Evolutionary conservation across 345 rosid species (phyloP).

Genomic region (Raphanus raphanistrum): DNA sequence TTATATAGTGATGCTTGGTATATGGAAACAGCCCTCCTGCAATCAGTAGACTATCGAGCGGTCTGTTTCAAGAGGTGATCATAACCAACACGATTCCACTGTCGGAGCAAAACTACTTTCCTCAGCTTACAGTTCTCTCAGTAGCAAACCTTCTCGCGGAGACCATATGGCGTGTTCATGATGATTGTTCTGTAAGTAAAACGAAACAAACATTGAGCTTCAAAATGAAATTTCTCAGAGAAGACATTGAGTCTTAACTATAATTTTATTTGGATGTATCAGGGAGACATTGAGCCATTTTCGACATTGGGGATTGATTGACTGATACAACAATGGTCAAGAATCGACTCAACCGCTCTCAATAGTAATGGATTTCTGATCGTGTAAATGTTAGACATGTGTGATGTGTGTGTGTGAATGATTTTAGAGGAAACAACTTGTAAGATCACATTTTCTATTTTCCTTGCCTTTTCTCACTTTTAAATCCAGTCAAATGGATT

Average conservation of each 20-base stretch:
- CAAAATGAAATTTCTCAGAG: not conserved
- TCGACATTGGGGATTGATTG: conserved; percentile 76
- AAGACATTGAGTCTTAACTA: conserved; percentile 22
- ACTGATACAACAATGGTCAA: conserved; percentile 29
- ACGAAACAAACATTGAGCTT: conserved; percentile 26
- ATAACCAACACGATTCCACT: conserved; percentile 93
- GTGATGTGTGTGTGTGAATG: not conserved
- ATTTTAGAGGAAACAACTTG: not conserved
- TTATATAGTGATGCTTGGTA: conserved; percentile 6
- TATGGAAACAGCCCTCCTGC: conserved; percentile 79
- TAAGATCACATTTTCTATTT: not conserved
- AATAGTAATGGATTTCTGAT: conserved; percentile 11
- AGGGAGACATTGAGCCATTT: conserved; percentile 82
- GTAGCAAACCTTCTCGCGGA: conserved; percentile 96
- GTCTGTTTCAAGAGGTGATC: conserved; percentile 94
- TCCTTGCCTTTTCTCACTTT: not conserved
- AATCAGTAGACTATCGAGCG: conserved; percentile 86
- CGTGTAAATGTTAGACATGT: conserved; percentile 18
- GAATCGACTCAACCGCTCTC: not conserved
- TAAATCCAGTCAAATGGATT: not conserved
- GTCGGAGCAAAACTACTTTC: conserved; percentile 79
- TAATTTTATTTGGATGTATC: conserved; percentile 30
- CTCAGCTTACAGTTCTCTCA: conserved; percentile 87
- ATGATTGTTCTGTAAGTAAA: conserved; percentile 87
- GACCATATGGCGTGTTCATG: conserved; percentile 97